A percentile compares a stretch with the other conserved stretches of the same genome.
Conservation (phyloP, 306 rosid species). For the Datisca glomerata region DNA sequence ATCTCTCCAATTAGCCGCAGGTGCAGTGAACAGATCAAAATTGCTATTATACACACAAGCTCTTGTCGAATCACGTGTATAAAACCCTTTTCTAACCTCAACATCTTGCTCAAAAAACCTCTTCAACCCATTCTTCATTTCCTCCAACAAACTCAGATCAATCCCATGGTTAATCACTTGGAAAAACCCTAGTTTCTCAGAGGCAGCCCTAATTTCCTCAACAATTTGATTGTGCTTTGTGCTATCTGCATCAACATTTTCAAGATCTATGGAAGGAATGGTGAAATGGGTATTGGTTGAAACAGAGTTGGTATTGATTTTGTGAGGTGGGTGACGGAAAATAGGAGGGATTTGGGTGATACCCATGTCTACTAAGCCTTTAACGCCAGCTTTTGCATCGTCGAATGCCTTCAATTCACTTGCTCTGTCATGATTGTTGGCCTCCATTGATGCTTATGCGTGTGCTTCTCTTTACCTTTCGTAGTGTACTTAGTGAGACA, state of each 20-base stretch:
- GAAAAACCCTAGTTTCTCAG: constrained; percentile 38
- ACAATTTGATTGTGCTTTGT: constrained; percentile 15
- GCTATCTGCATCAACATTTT: constrained; percentile 12
- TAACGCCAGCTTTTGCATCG: constrained; percentile 27
- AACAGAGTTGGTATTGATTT: background rate
- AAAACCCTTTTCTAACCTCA: constrained; percentile 22
- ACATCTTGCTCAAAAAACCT: constrained; percentile 24
- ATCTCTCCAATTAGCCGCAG: constrained; percentile 35
- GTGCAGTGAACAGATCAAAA: constrained; percentile 20
- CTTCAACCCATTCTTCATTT: constrained; percentile 20
- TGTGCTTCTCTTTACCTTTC: too few species aligned
- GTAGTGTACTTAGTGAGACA: too few species aligned
- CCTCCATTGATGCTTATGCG: too few species aligned
- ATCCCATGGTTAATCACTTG: constrained; percentile 39
- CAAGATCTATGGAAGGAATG: constrained; percentile 35
- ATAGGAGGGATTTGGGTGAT: constrained; percentile 22
- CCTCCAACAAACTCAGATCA: constrained; percentile 16
- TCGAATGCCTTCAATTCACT: constrained; percentile 23
- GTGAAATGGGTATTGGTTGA: constrained; percentile 7
- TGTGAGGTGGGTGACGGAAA: constrained; percentile 10
- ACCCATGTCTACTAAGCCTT: constrained; percentile 29
- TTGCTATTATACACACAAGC: constrained; percentile 15
- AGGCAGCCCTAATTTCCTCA: constrained; percentile 15
- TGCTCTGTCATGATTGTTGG: constrained; percentile 1
- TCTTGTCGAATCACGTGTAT: constrained; percentile 6